These are phyloP conservation scores for Blastobotrys peoriensis DNA, from an alignment of 805 yeast species.

Conservation along the genomic window DNA sequence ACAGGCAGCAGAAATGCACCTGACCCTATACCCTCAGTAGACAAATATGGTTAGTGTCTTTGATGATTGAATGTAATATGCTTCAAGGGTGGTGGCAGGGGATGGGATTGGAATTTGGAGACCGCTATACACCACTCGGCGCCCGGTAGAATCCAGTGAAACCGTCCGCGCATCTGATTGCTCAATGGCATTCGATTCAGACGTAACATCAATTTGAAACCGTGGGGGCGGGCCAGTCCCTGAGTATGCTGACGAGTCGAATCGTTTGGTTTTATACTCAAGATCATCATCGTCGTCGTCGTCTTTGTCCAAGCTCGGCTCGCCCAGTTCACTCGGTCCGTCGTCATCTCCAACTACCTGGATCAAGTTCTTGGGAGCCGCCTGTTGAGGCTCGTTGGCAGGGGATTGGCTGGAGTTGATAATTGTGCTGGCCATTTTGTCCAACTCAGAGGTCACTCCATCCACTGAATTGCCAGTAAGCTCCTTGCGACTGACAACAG, in stretches of 20 bases:
- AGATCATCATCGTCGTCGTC: not conserved
- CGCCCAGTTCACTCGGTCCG: not conserved
- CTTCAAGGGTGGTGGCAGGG: not conserved
- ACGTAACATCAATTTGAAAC: not conserved
- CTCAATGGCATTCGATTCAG: not conserved
- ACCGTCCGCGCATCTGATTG: not conserved
- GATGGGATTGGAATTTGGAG: not conserved
- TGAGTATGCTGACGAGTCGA: not conserved
- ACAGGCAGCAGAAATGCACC: too few relatives aligned
- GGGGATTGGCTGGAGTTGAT: too few relatives aligned
- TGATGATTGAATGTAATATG: not conserved
- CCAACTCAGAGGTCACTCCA: slow-evolving; percentile 25
- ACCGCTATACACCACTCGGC: not conserved
- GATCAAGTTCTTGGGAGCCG: slow-evolving; percentile 4
- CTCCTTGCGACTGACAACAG: too few relatives aligned
- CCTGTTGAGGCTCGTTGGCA: too few relatives aligned
- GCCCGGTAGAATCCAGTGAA: not conserved
- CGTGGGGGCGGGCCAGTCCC: not conserved
- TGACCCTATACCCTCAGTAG: too few relatives aligned
- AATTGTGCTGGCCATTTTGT: slow-evolving; percentile 16
- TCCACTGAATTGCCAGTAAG: too few relatives aligned
- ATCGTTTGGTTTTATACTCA: not conserved
- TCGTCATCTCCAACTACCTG: not conserved
- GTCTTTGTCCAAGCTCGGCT: not conserved
- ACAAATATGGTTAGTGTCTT: slow-evolving; percentile 2